These are phyloP conservation scores for Botrytis paeoniae DNA, from an alignment of 2,329 filamentous ascomycete genomes.

Conservation along the genomic window DNA sequence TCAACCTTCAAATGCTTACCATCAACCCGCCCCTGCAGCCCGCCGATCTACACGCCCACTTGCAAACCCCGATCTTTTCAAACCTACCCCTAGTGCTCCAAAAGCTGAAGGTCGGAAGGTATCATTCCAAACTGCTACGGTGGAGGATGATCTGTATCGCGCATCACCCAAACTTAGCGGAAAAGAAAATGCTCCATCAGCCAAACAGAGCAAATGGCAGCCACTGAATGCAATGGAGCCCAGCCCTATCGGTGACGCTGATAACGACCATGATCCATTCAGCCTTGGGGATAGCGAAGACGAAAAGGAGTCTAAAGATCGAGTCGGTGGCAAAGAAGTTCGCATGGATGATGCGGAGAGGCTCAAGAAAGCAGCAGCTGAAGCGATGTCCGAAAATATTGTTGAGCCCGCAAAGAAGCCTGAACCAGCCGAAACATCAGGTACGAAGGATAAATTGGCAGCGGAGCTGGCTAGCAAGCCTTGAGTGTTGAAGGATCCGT, in stretches of 20 bases:
- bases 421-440: slow-evolving; percentile 34
- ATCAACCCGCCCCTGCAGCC: slow-evolving; percentile 47
- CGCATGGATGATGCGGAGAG: slow-evolving; percentile 54
- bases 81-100: slow-evolving; percentile 51
- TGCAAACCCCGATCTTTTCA: slow-evolving; percentile 79
- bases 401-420: slow-evolving; percentile 34
- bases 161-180: slow-evolving; percentile 55
- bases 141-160: slow-evolving; percentile 74
- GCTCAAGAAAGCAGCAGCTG: slow-evolving; percentile 60
- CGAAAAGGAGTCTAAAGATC: slow-evolving; percentile 72
- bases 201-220: slow-evolving; percentile 93
- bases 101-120: slow-evolving; percentile 49
- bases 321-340: slow-evolving; percentile 49
- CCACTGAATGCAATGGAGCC: slow-evolving; percentile 84
- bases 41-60: slow-evolving; percentile 60
- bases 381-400: slow-evolving; percentile 45
- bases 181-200: slow-evolving; percentile 49
- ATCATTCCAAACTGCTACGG: slow-evolving; percentile 54
- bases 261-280: slow-evolving; percentile 80
- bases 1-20: slow-evolving; percentile 30
- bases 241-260: slow-evolving; percentile 75
- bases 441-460: slow-evolving; percentile 36
- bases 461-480: slow-evolving; percentile 33
- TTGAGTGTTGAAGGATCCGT: slow-evolving; percentile 13
- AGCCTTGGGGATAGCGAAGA: slow-evolving; percentile 94